Conservation (phyloP, 257 asterid species). For the Plectranthus barbatus region DNA sequence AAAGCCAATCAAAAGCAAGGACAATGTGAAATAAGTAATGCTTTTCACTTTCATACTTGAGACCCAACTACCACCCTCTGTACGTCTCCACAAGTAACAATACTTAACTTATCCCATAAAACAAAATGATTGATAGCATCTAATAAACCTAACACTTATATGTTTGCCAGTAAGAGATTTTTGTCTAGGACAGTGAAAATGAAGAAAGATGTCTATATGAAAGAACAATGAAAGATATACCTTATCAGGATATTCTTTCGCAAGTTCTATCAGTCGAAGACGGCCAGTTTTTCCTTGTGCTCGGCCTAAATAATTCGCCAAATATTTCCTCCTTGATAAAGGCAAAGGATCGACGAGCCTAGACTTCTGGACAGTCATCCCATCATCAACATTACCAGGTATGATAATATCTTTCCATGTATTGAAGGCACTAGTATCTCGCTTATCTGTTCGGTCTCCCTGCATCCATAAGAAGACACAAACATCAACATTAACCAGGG, state of each 20-base stretch:
- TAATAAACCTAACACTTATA: not conserved
- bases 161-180: not conserved
- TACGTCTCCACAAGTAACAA: not conserved
- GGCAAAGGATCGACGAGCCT: slow-evolving; percentile 80
- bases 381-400: slow-evolving; percentile 95
- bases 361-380: slow-evolving; percentile 60
- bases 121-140: not conserved
- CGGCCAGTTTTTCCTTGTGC: slow-evolving; percentile 94
- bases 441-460: slow-evolving; percentile 96
- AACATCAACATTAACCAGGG: not conserved
- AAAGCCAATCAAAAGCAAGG: not conserved
- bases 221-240: slow-evolving; percentile 33
- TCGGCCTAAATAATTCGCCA: slow-evolving; percentile 89
- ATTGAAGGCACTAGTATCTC: slow-evolving; percentile 83
- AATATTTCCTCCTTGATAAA: slow-evolving; percentile 63
- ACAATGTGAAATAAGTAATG: not conserved
- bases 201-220: not conserved
- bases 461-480: slow-evolving; percentile 21
- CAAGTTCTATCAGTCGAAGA: slow-evolving; percentile 66
- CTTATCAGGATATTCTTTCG: slow-evolving; percentile 77
- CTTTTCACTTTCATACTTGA: not conserved
- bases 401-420: slow-evolving; percentile 96
- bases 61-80: not conserved
- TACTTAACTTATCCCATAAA: not conserved
- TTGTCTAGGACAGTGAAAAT: not conserved